Conservation (phyloP, 2,329 filamentous ascomycete species). For the Achaetomium macrosporum region DNA sequence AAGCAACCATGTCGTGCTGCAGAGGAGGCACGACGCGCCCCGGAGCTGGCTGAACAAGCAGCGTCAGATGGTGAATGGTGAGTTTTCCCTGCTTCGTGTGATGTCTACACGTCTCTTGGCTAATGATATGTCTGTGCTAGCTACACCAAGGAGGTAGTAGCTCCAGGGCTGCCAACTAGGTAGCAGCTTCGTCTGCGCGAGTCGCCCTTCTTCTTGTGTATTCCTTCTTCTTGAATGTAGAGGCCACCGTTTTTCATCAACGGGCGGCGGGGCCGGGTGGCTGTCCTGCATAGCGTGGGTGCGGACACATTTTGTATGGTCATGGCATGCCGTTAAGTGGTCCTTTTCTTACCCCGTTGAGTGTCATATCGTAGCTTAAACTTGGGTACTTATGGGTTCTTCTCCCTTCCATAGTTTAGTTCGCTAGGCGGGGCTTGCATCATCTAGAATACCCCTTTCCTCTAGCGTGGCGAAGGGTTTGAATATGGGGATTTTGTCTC, state of each 20-base stretch:
- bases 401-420: no score
- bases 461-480: no score
- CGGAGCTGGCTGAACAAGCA: slow-evolving; percentile 84
- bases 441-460: no score
- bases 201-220: not conserved
- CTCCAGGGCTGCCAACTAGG: slow-evolving; percentile 18
- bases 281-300: slow-evolving; percentile 9
- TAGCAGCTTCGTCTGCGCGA: not conserved
- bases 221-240: not conserved
- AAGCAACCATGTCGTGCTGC: slow-evolving; percentile 75
- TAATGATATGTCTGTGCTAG: slow-evolving; percentile 22
- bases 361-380: not conserved
- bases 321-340: no score
- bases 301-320: not conserved
- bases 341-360: no score
- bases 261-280: not conserved
- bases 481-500: no score
- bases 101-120: no score
- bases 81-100: slow-evolving; percentile 16
- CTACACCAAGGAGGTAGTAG: slow-evolving; percentile 43
- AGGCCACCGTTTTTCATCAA: no score
- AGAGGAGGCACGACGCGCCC: slow-evolving; percentile 66
- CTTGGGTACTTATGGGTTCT: not conserved
- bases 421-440: no score
- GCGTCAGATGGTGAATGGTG: slow-evolving; percentile 62